Evolutionary conservation across 768 basidiomycete genomes (phyloP), one percentile per base, ranked within the genome.

Genomic region (Saitozyma sp.): DNA sequence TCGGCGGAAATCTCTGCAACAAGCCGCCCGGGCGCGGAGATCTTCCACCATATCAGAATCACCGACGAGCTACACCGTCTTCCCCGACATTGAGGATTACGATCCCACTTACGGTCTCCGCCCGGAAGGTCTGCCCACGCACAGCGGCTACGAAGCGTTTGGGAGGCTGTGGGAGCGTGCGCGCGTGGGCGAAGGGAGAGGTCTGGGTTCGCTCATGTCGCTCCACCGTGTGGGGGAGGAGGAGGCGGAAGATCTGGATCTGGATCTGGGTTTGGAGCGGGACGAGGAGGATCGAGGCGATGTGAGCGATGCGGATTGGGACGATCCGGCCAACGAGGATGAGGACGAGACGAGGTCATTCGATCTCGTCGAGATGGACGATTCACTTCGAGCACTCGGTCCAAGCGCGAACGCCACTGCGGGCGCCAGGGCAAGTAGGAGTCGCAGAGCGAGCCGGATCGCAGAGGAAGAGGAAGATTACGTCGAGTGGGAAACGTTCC

Each of bases 31-130:
- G 42, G 51, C 57, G 14, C 45, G 68, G 39, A 53, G 69, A 43
- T 50, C 54, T n/a, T 70, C 70, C 29, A 65, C 64, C 20, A 56
- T 63, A 9, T 66, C 68, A 5, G 75, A 76, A 58, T 77, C 78
- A 16, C 75, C 78, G 1, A 76, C 80, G 10, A 69, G 74, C 1
- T 76, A 78, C 52, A 79, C 80, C n/a, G 79, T 82, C 9, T 84
- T 86, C 58, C 85, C 85, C 17, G 85, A 86, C 41, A 82, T 92
- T 40, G 93, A 96, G 80, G 87, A 90, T 64, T 96, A 90, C 78
- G 95, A 98, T 72, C 95, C 93, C 0, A 97, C 95, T 0, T 97
- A 99, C 74, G 95, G 95, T 14, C 82, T 98, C 11, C 88, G 95
- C 29, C 92, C 92, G 0, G 94, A 97, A 73, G 90, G 91, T 1